phyloP scores from a whole-genome alignment of 2,329 filamentous ascomycete genomes.

The Fusarium paranaense region DNA sequence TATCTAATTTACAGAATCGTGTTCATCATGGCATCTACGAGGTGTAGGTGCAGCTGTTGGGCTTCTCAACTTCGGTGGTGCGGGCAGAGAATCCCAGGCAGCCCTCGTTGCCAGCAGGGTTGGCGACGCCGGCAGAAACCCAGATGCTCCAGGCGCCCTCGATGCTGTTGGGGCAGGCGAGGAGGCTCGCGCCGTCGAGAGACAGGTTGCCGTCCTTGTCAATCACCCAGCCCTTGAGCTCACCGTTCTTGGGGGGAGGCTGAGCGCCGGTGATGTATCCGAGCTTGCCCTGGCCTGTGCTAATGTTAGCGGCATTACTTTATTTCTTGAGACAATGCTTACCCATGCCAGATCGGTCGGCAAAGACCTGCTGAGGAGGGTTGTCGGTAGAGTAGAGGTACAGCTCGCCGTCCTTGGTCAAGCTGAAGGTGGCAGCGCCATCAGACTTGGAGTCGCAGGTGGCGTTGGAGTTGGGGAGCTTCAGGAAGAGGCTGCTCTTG shows the following conservation, averaged over 20 bases:
- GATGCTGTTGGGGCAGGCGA: slow-evolving; percentile 62
- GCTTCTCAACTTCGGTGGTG: slow-evolving; percentile 39
- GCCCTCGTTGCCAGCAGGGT: slow-evolving; percentile 52
- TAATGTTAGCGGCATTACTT: background rate
- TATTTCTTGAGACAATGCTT: slow-evolving; percentile 35
- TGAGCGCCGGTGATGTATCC: slow-evolving; percentile 63
- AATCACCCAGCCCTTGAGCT: slow-evolving; percentile 62
- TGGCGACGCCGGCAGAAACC: slow-evolving; percentile 44
- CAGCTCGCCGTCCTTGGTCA: slow-evolving; percentile 54
- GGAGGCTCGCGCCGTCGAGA: slow-evolving; percentile 58
- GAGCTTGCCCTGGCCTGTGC: slow-evolving; percentile 62
- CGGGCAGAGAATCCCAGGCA: slow-evolving; percentile 53
- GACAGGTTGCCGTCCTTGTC: slow-evolving; percentile 56
- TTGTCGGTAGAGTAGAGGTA: slow-evolving; percentile 58
- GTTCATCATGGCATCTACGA: slow-evolving; percentile 3
- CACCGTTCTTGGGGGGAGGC: slow-evolving; percentile 52
- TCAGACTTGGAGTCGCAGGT: slow-evolving; percentile 56
- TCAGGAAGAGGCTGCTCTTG: slow-evolving; percentile 56
- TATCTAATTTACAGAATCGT: background rate
- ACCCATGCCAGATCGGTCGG: slow-evolving; percentile 71
- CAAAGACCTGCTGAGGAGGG: slow-evolving; percentile 61
- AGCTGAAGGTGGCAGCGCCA: slow-evolving; percentile 62
- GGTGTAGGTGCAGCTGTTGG: slow-evolving; percentile 54
- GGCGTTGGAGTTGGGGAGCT: slow-evolving; percentile 58
- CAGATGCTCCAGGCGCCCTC: slow-evolving; percentile 57